Percentiles rank a stretch among this genome's conserved stretches.
phyloP scores from a whole-genome alignment of 139 green algal species.

The Chlorella sp. region DNA sequence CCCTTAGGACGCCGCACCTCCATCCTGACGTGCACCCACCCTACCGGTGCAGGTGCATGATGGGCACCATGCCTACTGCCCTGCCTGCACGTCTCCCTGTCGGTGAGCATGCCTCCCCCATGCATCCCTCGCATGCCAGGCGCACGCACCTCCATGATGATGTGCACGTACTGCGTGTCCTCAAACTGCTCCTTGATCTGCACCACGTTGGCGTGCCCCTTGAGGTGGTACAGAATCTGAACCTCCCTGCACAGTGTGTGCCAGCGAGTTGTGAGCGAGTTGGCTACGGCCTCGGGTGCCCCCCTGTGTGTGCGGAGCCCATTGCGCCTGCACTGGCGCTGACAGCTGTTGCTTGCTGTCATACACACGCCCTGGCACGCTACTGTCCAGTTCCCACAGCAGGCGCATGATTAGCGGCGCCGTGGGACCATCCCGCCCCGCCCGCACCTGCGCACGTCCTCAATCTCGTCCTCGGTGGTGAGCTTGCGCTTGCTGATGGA shows the following conservation, averaged over 20 bases:
- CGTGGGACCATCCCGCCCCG: not conserved
- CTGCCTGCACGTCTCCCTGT: too few relatives aligned
- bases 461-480: conserved; percentile 60
- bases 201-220: conserved; percentile 2
- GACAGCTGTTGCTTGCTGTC: not conserved
- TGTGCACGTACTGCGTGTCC: conserved; percentile 3
- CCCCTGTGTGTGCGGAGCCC: not conserved
- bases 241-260: conserved; percentile 2
- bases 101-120: too few relatives aligned
- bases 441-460: conserved; percentile 83
- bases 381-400: not conserved
- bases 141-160: conserved; percentile 8
- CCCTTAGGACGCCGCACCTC: too few relatives aligned
- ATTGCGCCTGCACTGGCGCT: not conserved
- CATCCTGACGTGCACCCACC: too few relatives aligned
- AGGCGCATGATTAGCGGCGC: not conserved
- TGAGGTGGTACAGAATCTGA: not conserved
- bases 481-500: conserved; percentile 84
- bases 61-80: too few relatives aligned
- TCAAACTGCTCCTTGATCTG: conserved; percentile 6
- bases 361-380: too few relatives aligned
- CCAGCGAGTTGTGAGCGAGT: not conserved
- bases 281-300: not conserved
- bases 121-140: too few relatives aligned
- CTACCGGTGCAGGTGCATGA: too few relatives aligned